Conservation (phyloP, 1,284 basidiomycete genomes). For the Irpex lacteus region DNA sequence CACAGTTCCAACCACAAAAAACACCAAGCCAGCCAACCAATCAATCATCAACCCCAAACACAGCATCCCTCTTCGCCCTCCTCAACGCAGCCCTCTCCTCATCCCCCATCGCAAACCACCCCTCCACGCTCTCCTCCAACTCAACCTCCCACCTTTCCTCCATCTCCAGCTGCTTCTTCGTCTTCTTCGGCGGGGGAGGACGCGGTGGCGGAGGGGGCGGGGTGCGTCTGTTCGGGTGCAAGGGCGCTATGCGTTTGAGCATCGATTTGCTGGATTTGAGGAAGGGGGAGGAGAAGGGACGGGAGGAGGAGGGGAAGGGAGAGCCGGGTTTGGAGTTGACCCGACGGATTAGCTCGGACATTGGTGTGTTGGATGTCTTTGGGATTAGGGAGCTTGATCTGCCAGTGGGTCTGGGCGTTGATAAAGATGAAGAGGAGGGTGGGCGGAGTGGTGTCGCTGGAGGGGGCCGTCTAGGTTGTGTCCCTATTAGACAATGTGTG, state of each 20-base stretch:
- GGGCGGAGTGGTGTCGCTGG: constrained; percentile 4
- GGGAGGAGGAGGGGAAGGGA: constrained; percentile 45
- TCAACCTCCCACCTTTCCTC: constrained; percentile 81
- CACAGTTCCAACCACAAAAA: too few relatives aligned
- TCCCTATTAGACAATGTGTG: neutral
- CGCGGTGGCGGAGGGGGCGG: constrained; percentile 68
- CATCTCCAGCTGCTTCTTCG: constrained; percentile 68
- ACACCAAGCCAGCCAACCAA: too few relatives aligned
- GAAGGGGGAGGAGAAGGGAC: constrained; percentile 57
- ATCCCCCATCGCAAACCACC: constrained; percentile 67
- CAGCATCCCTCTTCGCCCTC: constrained; percentile 58
- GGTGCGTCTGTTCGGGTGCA: constrained; percentile 67
- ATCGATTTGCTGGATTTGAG: constrained; percentile 59
- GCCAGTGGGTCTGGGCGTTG: constrained; percentile 16
- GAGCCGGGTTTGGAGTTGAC: constrained; percentile 65
- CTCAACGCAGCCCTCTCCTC: constrained; percentile 59
- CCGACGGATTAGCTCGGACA: constrained; percentile 72
- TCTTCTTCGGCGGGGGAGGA: constrained; percentile 65
- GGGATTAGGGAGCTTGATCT: constrained; percentile 22
- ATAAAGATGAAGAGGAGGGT: constrained; percentile 1
- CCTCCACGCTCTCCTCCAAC: constrained; percentile 66
- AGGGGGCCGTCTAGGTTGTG: neutral
- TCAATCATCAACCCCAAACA: constrained; percentile 45
- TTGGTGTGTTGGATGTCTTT: constrained; percentile 43
- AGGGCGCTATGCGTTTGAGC: constrained; percentile 66